Conservation (phyloP, 345 rosid species). For the Cardiospermum halicacabum region DNA sequence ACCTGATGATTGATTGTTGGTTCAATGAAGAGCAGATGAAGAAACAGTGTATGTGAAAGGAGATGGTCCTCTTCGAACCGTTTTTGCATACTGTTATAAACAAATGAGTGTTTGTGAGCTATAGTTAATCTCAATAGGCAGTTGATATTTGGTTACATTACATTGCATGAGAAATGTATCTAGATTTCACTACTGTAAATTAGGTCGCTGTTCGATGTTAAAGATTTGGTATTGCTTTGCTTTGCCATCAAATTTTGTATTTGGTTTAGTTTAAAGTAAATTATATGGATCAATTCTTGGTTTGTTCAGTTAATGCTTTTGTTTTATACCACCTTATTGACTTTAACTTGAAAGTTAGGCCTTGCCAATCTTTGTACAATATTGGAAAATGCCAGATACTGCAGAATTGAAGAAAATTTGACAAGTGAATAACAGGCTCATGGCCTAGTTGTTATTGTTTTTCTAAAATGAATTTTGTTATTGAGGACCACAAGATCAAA, state of each 20-base stretch:
- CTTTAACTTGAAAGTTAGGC: too few relatives aligned
- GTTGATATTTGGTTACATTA: too few relatives aligned
- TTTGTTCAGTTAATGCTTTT: slow-evolving; percentile 4
- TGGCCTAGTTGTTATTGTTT: background rate
- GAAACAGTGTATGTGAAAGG: background rate
- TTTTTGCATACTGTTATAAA: background rate
- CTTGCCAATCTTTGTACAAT: too few relatives aligned
- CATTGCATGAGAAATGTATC: too few relatives aligned
- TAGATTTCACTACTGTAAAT: background rate
- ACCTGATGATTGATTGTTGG: slow-evolving; percentile 14
- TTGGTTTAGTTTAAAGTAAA: background rate
- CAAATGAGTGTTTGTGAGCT: background rate
- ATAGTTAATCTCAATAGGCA: too few relatives aligned
- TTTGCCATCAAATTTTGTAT: background rate
- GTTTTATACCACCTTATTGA: too few relatives aligned
- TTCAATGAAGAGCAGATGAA: background rate
- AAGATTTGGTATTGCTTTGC: background rate
- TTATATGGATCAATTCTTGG: background rate
- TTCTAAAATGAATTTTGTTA: background rate
- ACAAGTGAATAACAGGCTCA: background rate
- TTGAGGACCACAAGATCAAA: background rate
- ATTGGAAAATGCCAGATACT: background rate
- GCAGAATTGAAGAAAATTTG: background rate
- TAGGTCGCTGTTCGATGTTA: background rate
- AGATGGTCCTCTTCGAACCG: slow-evolving; percentile 1